Evolutionary conservation across 148 eudicot genomes (phyloP), one percentile per base, ranked within the genome.

Genomic region (Rhododendron griersonianum): DNA sequence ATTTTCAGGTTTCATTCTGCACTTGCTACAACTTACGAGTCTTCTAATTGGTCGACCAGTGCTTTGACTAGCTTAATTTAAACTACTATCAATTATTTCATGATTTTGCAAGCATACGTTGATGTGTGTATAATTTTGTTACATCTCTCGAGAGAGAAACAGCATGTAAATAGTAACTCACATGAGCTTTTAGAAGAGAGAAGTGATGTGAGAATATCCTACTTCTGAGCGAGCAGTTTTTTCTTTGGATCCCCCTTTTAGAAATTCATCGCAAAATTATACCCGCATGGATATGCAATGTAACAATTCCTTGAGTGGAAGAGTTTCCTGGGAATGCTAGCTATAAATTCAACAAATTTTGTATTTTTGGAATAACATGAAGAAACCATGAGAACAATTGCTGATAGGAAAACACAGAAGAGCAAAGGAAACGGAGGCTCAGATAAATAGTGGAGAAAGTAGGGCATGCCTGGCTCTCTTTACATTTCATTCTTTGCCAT

Each of bases 1-100:
- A 86, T 93, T 78, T 95, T 93, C 91, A 89, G 98, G 90, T 88
- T 84, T 16, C 63, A 75, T 79, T 79, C 83, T 81, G 53, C 81
- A 41, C 65, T 35, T 44, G 47, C 16, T 30, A 71, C 25, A 48
- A 23, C 11, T 30, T 71, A 33, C 19, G 0, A 30, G 39, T 71
- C 76, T 33, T 25, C 39, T 63, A 37, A 28, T 78, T 79, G 14
- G 35, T 63, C 13, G 47, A 25, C 44, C 28, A 39, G 15, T 85
- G 67, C 83, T 63, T 78, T 77, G 33, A 37, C 16, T 57, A 69
- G 14, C 53, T 9, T 41, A 51, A 78, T 39, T 15, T 51, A 21
- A 48, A 76, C 21, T 53, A 47, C 1, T 55, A 33, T 19, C n/a
- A 65, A 39, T 61, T 55, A 28, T 53, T 81, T 55, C 25, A 51